Evolutionary conservation across 1,139 yeast species (phyloP).

Genomic region (Candida sp.): DNA sequence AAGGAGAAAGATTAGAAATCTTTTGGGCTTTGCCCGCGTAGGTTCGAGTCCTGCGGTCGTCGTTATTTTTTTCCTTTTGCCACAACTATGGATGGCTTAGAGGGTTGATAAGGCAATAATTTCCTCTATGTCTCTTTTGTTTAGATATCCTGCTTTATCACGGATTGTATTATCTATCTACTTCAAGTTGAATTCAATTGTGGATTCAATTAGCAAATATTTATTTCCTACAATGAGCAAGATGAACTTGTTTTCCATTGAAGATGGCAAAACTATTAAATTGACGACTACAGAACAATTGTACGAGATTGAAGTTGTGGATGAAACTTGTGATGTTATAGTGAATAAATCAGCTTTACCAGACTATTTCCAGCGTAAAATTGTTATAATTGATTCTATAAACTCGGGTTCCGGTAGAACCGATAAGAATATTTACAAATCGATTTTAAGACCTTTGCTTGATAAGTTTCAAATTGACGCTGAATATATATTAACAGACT

Average conservation of each 20-base stretch:
- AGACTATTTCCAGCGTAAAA: not conserved
- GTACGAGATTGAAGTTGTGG: not conserved
- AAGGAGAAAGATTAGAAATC: constrained; percentile 58
- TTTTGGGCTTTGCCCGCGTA: constrained; percentile 60
- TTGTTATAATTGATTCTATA: constrained; percentile 46
- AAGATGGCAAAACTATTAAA: not conserved
- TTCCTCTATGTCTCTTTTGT: not conserved
- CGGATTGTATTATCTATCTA: not conserved
- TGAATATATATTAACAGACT: constrained; percentile 36
- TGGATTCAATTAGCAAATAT: not conserved
- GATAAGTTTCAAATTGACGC: constrained; percentile 29
- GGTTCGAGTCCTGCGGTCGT: constrained; percentile 60
- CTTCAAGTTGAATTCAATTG: not conserved
- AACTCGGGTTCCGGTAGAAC: constrained; percentile 55
- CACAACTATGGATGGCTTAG: not conserved
- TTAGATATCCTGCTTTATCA: not conserved
- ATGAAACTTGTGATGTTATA: not conserved
- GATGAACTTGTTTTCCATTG: not conserved
- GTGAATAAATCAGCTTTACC: not conserved
- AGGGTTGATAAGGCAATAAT: not conserved
- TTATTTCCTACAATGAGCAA: not conserved
- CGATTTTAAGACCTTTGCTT: constrained; percentile 46
- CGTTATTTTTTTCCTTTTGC: constrained; percentile 26
- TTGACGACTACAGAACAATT: not conserved
- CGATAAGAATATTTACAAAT: constrained; percentile 35